Percentiles rank a stretch among this genome's conserved stretches.
These are phyloP conservation scores for Taiozyma sp. DNA, from an alignment of 1,139 yeast species.

Conservation along the genomic window DNA sequence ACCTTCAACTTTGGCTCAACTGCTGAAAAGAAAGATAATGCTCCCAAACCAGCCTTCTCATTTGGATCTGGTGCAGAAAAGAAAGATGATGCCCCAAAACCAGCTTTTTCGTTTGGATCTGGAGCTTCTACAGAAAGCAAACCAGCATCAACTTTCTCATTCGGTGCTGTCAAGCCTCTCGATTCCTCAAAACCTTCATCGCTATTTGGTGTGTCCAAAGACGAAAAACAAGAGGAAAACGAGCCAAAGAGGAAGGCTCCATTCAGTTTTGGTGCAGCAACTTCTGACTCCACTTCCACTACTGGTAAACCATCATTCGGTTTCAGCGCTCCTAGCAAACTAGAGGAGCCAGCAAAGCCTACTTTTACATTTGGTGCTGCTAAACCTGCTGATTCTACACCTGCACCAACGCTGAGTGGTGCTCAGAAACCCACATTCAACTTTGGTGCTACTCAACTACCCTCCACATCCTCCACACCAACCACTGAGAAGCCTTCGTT, in stretches of 20 bases:
- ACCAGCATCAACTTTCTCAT: no score
- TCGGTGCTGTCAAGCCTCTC: not conserved
- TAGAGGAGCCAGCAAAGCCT: not conserved
- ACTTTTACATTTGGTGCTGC: conserved; percentile 1
- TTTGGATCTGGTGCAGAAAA: conserved; percentile 7
- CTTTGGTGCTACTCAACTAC: conserved; percentile 1
- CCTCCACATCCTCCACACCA: not conserved
- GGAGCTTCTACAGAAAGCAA: no score
- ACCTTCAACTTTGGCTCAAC: conserved; percentile 14
- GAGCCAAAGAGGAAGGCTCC: conserved; percentile 5
- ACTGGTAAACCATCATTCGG: not conserved
- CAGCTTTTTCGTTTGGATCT: no score
- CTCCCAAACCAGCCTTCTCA: conserved; percentile 7
- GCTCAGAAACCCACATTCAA: not conserved
- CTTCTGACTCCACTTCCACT: not conserved
- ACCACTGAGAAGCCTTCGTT: not conserved
- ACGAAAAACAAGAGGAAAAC: not conserved
- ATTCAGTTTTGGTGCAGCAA: conserved; percentile 6
- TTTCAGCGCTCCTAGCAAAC: not conserved
- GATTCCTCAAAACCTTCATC: not conserved
- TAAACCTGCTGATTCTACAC: not conserved
- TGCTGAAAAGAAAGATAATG: conserved; percentile 1
- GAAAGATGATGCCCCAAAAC: no score
- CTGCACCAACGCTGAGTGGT: not conserved
- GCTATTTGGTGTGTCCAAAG: not conserved